These are phyloP conservation scores for Candida methanosorbosa DNA, from an alignment of 805 yeast genomes.

Conservation along the genomic window DNA sequence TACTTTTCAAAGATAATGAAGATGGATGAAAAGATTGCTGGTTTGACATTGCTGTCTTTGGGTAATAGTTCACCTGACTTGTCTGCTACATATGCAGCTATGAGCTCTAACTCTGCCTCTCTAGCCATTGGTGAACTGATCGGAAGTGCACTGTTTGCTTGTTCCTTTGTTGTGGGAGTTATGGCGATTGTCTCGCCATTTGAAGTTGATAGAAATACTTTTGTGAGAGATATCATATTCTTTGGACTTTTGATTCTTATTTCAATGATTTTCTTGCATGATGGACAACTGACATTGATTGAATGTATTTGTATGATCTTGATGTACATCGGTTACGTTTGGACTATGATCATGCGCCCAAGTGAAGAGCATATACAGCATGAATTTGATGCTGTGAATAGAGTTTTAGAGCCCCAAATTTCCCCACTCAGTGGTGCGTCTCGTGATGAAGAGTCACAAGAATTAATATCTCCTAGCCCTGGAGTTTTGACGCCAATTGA, in stretches of 20 bases:
- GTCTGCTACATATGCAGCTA: constrained; percentile 74
- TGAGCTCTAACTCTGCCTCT: constrained; percentile 54
- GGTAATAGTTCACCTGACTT: constrained; percentile 94
- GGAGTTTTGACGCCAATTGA: constrained; percentile 2
- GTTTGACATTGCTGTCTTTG: constrained; percentile 78
- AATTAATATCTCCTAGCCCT: too few relatives aligned
- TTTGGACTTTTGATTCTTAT: constrained; percentile 43
- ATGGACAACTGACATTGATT: constrained; percentile 43
- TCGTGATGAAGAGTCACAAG: too few relatives aligned
- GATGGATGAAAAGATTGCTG: constrained; percentile 71
- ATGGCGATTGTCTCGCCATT: constrained; percentile 37
- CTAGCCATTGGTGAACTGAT: constrained; percentile 46
- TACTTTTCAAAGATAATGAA: constrained; percentile 52
- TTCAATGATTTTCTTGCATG: constrained; percentile 42
- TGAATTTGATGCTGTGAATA: too few relatives aligned
- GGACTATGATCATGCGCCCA: constrained; percentile 24
- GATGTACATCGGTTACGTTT: constrained; percentile 52
- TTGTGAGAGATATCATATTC: constrained; percentile 53
- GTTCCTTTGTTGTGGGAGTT: constrained; percentile 42
- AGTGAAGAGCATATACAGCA: too few relatives aligned
- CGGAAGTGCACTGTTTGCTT: constrained; percentile 46
- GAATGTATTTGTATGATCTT: constrained; percentile 52
- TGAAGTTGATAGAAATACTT: constrained; percentile 40
- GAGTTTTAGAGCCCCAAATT: too few relatives aligned
- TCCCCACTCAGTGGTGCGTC: too few relatives aligned